phyloP scores from a whole-genome alignment of 2,329 filamentous ascomycete genomes.

The Colletotrichum chrysophilum region DNA sequence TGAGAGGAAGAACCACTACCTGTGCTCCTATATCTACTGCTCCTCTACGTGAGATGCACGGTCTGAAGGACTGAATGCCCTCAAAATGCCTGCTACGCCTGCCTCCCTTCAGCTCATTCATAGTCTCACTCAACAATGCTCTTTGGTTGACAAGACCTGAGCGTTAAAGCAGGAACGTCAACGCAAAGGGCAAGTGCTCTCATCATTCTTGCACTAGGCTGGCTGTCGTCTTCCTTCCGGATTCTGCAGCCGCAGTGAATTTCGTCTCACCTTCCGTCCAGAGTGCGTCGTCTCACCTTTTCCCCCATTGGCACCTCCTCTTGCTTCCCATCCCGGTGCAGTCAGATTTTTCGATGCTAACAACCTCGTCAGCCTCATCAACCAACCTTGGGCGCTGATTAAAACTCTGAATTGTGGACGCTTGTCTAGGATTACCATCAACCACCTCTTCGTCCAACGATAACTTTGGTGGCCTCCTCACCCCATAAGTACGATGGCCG shows the following conservation, averaged over 20 bases:
- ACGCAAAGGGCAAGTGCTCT: constrained; percentile 1
- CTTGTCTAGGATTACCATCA: neutral
- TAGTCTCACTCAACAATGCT: neutral
- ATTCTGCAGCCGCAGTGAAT: neutral
- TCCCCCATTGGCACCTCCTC: neutral
- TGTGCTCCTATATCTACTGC: neutral
- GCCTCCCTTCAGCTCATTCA: neutral
- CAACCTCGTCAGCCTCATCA: neutral
- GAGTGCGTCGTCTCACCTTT: neutral
- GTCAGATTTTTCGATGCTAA: neutral
- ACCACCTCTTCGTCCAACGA: neutral
- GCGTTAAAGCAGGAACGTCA: neutral
- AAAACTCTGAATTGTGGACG: neutral
- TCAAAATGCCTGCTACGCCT: neutral
- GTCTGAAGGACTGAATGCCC: neutral
- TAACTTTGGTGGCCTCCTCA: neutral
- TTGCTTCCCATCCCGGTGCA: neutral
- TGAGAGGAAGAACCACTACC: neutral
- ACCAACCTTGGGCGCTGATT: neutral
- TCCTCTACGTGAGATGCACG: neutral
- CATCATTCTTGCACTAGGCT: neutral
- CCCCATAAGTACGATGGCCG: constrained; percentile 46
- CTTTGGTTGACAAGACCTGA: neutral
- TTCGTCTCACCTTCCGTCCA: neutral
- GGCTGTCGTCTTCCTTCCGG: neutral